Conservation (phyloP, 2,329 filamentous ascomycete species). For the Cercospora berteroae region DNA sequence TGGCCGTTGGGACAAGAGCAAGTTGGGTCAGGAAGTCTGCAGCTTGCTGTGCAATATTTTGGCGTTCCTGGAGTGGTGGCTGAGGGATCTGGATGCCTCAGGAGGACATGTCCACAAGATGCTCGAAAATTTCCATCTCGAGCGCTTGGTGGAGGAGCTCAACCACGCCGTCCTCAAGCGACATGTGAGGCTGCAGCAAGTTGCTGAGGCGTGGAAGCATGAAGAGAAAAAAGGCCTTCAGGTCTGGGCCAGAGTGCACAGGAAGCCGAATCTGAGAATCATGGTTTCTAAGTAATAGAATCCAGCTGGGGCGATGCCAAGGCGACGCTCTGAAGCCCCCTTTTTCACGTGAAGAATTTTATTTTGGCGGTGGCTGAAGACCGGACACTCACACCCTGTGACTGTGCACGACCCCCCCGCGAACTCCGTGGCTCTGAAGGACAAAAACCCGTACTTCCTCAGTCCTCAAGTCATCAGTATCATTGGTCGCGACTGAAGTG, state of each 20-base stretch:
- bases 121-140: background rate
- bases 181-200: background rate
- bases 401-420: background rate
- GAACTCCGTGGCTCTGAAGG: background rate
- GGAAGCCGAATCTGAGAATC: background rate
- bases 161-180: background rate
- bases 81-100: background rate
- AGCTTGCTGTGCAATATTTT: background rate
- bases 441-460: background rate
- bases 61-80: background rate
- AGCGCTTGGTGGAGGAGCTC: background rate
- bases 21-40: background rate
- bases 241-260: background rate
- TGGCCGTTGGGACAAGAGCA: background rate
- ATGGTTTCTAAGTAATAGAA: background rate
- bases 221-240: background rate
- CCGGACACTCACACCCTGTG: background rate
- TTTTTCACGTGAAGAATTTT: background rate
- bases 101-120: background rate
- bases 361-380: background rate
- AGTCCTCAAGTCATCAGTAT: background rate
- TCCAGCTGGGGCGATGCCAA: background rate
- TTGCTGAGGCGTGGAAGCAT: background rate
- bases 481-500: background rate
- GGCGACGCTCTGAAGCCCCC: background rate